phyloP scores from a whole-genome alignment of 2,329 filamentous ascomycete genomes.

The Botrytis aclada region DNA sequence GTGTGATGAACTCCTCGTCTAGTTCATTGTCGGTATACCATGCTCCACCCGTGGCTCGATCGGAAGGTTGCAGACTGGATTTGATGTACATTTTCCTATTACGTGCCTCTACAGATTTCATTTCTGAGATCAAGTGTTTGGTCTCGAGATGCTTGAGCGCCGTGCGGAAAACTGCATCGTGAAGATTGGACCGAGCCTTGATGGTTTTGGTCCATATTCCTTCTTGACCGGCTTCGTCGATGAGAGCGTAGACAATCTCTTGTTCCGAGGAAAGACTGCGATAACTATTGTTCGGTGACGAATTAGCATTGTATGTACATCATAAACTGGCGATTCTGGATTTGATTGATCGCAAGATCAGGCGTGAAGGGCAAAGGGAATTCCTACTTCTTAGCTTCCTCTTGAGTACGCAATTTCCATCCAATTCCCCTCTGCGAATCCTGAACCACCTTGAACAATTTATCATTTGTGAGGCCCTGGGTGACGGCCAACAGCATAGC shows the following conservation, averaged over 20 bases:
- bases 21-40: constrained; percentile 93
- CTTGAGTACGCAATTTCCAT: constrained; percentile 57
- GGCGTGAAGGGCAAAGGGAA: not conserved
- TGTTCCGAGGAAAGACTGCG: constrained; percentile 68
- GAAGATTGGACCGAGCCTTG: constrained; percentile 74
- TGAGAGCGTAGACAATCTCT: constrained; percentile 80
- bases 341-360: too few species aligned
- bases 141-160: constrained; percentile 79
- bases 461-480: constrained; percentile 57
- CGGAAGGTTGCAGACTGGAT: constrained; percentile 75
- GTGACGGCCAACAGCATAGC: constrained; percentile 54
- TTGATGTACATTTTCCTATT: constrained; percentile 97
- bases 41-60: constrained; percentile 86
- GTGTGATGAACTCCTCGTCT: constrained; percentile 83
- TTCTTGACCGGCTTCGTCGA: constrained; percentile 79
- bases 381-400: constrained; percentile 60
- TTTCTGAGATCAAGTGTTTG: constrained; percentile 78
- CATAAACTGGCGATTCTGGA: not conserved
- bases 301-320: not conserved
- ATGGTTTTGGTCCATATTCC: constrained; percentile 91
- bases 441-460: constrained; percentile 52
- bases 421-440: constrained; percentile 44
- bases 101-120: constrained; percentile 88
- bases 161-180: constrained; percentile 77
- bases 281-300: constrained; percentile 45